Evolutionary conservation across 2,329 filamentous ascomycete genomes (phyloP).

Genomic region (Alternaria arborescens): DNA sequence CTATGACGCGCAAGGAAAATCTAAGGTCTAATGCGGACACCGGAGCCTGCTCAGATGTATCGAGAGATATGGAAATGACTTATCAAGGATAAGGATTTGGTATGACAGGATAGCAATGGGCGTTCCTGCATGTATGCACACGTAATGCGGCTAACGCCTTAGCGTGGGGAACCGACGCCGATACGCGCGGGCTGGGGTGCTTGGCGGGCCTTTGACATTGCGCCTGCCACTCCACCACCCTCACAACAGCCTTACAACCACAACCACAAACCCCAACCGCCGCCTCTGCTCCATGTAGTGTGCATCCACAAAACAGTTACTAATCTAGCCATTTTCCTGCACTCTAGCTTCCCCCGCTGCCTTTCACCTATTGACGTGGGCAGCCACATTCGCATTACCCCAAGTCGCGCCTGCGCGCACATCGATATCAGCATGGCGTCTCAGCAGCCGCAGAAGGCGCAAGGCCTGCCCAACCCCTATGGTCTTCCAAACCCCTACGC

Average conservation of each 20-base stretch:
- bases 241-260: background rate
- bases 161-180: slow-evolving; percentile 18
- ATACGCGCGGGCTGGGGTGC: slow-evolving; percentile 4
- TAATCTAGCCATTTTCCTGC: background rate
- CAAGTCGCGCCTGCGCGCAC: slow-evolving; percentile 13
- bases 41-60: slow-evolving; percentile 31
- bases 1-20: slow-evolving; percentile 20
- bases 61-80: slow-evolving; percentile 13
- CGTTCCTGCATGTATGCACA: slow-evolving; percentile 22
- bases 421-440: slow-evolving; percentile 33
- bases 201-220: slow-evolving; percentile 4
- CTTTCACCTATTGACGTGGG: background rate
- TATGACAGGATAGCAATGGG: slow-evolving; percentile 20
- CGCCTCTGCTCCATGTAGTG: background rate
- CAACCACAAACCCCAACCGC: background rate
- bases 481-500: slow-evolving; percentile 42
- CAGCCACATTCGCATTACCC: slow-evolving; percentile 12
- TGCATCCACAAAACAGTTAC: background rate
- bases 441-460: slow-evolving; percentile 35
- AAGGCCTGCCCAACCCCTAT: slow-evolving; percentile 40
- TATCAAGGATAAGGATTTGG: slow-evolving; percentile 12
- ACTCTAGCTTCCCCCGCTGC: background rate
- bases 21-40: slow-evolving; percentile 15
- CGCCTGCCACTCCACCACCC: slow-evolving; percentile 10
- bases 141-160: slow-evolving; percentile 17